Evolutionary conservation across 2,329 filamentous ascomycete species (phyloP).

Genomic region (Alternaria novae-zelandiae): DNA sequence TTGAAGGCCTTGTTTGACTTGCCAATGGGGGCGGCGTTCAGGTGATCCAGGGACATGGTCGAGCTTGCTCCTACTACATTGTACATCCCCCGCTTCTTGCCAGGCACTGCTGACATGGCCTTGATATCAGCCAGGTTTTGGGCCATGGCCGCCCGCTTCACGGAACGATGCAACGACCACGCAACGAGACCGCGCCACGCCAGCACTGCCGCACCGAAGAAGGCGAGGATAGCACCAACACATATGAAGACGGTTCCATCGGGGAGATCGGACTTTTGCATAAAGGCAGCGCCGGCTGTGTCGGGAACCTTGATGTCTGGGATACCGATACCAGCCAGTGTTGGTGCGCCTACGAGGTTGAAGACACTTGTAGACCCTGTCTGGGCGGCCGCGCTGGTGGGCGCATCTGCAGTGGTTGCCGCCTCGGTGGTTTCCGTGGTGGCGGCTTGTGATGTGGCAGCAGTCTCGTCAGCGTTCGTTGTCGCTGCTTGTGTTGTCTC

Average conservation of each 20-base stretch:
- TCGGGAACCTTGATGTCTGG: conserved; percentile 80
- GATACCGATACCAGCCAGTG: conserved; percentile 63
- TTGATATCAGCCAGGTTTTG: conserved; percentile 75
- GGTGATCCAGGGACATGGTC: conserved; percentile 63
- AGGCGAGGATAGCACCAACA: conserved; percentile 85
- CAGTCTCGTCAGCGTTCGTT: conserved; percentile 3
- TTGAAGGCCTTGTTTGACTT: conserved; percentile 40
- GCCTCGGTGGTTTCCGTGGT: conserved; percentile 14
- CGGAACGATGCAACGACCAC: conserved; percentile 89
- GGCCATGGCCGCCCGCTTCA: conserved; percentile 81
- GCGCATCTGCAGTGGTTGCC: conserved; percentile 18
- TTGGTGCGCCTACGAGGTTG: conserved; percentile 48
- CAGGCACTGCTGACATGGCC: conserved; percentile 57
- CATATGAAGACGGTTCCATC: conserved; percentile 97
- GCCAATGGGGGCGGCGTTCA: conserved; percentile 46
- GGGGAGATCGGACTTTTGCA: conserved; percentile 83
- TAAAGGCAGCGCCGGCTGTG: conserved; percentile 84
- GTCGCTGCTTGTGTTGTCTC: conserved; percentile 3
- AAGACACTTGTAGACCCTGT: conserved; percentile 48
- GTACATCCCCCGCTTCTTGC: conserved; percentile 49
- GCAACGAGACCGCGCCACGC: conserved; percentile 88
- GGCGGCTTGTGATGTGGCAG: conserved; percentile 23
- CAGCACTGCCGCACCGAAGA: conserved; percentile 80
- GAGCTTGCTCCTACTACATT: conserved; percentile 58
- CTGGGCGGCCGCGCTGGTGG: conserved; percentile 16